A percentile compares a stretch with the other conserved stretches of the same genome.
Conservation (phyloP, 1,284 basidiomycete species). For the Cutaneotrichosporon arboriforme region DNA sequence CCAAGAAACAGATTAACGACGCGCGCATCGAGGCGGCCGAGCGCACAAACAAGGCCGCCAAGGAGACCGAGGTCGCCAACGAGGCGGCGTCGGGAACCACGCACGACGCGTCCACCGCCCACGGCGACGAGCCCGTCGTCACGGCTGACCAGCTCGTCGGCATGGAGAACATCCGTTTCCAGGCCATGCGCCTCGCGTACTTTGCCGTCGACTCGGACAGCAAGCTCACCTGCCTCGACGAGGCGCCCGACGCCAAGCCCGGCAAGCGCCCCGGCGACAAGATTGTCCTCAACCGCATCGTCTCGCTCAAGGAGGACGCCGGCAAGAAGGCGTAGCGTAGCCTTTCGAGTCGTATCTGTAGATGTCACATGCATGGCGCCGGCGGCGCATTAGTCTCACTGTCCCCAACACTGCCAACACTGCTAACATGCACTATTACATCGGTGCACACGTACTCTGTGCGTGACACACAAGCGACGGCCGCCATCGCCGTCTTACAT, state of each 20-base stretch:
- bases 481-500: conserved; percentile 1
- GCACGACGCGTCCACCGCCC: conserved; percentile 49
- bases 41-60: conserved; percentile 57
- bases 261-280: conserved; percentile 62
- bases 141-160: conserved; percentile 79
- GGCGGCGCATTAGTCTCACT: not conserved
- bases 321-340: conserved; percentile 57
- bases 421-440: conserved; percentile 1
- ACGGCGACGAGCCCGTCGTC: conserved; percentile 51
- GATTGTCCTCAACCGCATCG: conserved; percentile 86
- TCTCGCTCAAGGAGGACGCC: conserved; percentile 90
- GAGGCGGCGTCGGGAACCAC: conserved; percentile 50
- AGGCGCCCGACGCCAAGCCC: conserved; percentile 50
- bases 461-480: not conserved
- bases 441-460: not conserved
- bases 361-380: not conserved
- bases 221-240: conserved; percentile 59
- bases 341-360: not conserved
- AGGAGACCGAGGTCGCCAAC: conserved; percentile 21
- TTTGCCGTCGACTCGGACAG: conserved; percentile 89
- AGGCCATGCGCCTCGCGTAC: conserved; percentile 92
- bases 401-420: not conserved
- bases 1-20: conserved; percentile 61
- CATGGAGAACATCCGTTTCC: conserved; percentile 91
- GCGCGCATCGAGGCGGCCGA: conserved; percentile 63